A percentile compares a stretch with the other conserved stretches of the same genome.
phyloP scores from a whole-genome alignment of 495 filamentous ascomycete species.

The Pyrenula aspistea region DNA sequence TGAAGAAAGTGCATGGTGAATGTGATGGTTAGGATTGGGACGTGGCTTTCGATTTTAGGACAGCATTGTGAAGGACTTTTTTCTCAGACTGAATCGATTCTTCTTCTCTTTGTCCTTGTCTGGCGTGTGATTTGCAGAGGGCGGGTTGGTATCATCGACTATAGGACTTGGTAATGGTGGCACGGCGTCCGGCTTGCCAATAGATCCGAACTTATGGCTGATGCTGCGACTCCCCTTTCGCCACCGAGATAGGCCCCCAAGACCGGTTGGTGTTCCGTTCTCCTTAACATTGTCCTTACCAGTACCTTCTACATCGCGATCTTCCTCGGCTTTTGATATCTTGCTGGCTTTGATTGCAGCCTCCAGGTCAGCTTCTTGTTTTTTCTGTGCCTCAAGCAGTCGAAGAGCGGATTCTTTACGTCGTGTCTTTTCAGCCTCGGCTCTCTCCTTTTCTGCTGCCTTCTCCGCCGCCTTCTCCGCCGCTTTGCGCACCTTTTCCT shows the following conservation, averaged over 20 bases:
- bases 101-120: conserved; percentile 21
- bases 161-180: not conserved
- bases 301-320: conserved; percentile 19
- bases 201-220: conserved; percentile 30
- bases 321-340: conserved; percentile 35
- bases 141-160: conserved; percentile 7
- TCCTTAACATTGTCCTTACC: conserved; percentile 10
- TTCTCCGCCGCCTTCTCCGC: conserved; percentile 56
- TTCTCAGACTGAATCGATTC: conserved; percentile 29
- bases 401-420: conserved; percentile 48
- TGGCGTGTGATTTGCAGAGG: conserved; percentile 13
- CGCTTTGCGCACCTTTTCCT: conserved; percentile 53
- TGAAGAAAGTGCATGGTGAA: no score
- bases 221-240: conserved; percentile 49
- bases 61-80: conserved; percentile 27
- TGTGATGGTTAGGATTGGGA: no score
- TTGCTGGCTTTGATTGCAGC: conserved; percentile 47
- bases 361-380: conserved; percentile 46
- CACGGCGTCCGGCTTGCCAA: conserved; percentile 19
- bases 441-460: conserved; percentile 53
- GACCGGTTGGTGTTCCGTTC: conserved; percentile 25
- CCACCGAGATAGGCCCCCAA: conserved; percentile 37
- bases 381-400: conserved; percentile 34
- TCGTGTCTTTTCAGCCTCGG: conserved; percentile 51
- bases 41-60: no score